Conservation (phyloP, 2,329 filamentous ascomycete genomes). For the Arthrobotrys pseudoclavata region DNA sequence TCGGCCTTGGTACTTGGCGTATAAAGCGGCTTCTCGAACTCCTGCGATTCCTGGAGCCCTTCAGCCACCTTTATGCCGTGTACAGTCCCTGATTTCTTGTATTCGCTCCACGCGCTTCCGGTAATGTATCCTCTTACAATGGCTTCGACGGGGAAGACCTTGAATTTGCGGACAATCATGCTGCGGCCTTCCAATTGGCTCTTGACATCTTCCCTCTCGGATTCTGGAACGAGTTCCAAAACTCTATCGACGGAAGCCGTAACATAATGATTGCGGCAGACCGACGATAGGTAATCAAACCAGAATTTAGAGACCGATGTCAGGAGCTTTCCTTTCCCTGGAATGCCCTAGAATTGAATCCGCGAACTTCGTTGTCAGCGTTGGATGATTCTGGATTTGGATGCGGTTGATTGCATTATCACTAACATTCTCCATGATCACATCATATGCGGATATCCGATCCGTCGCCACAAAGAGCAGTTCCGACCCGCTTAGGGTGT, state of each 20-base stretch:
- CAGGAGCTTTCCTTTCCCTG: constrained; percentile 76
- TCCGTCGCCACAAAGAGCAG: constrained; percentile 89
- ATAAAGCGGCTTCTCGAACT: constrained; percentile 78
- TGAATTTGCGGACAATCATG: constrained; percentile 82
- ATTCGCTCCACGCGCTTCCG: constrained; percentile 85
- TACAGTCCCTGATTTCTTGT: constrained; percentile 79
- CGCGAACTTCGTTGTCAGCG: constrained; percentile 34
- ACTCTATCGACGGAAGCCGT: constrained; percentile 71
- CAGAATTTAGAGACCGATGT: constrained; percentile 78
- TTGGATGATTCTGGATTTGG: constrained; percentile 64
- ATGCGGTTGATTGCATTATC: constrained; percentile 68
- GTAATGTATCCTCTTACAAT: constrained; percentile 94
- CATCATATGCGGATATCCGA: constrained; percentile 95
- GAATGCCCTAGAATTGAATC: constrained; percentile 71
- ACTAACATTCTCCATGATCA: constrained; percentile 83
- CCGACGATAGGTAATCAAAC: constrained; percentile 74
- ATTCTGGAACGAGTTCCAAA: constrained; percentile 60
- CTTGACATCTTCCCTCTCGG: constrained; percentile 67
- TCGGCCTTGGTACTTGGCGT: constrained; percentile 90
- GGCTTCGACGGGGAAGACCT: constrained; percentile 82
- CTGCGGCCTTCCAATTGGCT: constrained; percentile 74
- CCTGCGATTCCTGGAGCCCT: constrained; percentile 79
- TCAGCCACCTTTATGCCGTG: constrained; percentile 79
- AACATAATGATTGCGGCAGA: constrained; percentile 74
- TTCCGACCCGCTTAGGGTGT: constrained; percentile 76